Evolutionary conservation across 2,329 filamentous ascomycete genomes (phyloP).

Genomic region (Apiospora phragmitis): DNA sequence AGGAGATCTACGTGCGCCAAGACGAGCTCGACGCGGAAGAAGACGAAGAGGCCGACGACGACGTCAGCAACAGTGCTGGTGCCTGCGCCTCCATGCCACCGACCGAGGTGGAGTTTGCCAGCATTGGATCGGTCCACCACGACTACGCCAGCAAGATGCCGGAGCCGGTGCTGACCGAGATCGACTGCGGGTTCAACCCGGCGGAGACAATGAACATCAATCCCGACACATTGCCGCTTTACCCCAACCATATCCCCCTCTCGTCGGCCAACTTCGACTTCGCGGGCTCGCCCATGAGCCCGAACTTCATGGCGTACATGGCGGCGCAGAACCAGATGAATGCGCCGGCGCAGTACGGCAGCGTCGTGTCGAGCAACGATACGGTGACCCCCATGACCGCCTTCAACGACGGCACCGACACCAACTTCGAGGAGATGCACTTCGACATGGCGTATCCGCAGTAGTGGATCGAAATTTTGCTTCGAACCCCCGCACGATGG

Average conservation of each 20-base stretch:
- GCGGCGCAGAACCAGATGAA: constrained; percentile 22
- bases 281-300: constrained; percentile 19
- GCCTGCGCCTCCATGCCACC: constrained; percentile 9
- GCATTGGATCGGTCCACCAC: constrained; percentile 4
- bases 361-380: constrained; percentile 28
- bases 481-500: background rate
- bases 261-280: constrained; percentile 34
- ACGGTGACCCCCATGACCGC: constrained; percentile 28
- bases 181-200: constrained; percentile 22
- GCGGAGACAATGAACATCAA: constrained; percentile 21
- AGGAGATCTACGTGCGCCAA: constrained; percentile 47
- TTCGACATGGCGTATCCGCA: constrained; percentile 28
- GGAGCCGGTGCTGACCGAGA: constrained; percentile 18
- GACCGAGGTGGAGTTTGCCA: constrained; percentile 9
- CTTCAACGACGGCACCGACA: constrained; percentile 24
- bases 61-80: constrained; percentile 34
- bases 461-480: background rate
- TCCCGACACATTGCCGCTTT: constrained; percentile 19
- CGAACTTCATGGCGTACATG: constrained; percentile 20
- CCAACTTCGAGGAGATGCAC: constrained; percentile 25
- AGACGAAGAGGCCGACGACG: constrained; percentile 40
- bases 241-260: constrained; percentile 25
- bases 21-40: constrained; percentile 30
- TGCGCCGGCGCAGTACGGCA: constrained; percentile 22
- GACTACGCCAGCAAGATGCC: constrained; percentile 16